Base-by-base conservation (phyloP, 202 grass and related monocot species). In the Brachypodium distachyon region DNA sequence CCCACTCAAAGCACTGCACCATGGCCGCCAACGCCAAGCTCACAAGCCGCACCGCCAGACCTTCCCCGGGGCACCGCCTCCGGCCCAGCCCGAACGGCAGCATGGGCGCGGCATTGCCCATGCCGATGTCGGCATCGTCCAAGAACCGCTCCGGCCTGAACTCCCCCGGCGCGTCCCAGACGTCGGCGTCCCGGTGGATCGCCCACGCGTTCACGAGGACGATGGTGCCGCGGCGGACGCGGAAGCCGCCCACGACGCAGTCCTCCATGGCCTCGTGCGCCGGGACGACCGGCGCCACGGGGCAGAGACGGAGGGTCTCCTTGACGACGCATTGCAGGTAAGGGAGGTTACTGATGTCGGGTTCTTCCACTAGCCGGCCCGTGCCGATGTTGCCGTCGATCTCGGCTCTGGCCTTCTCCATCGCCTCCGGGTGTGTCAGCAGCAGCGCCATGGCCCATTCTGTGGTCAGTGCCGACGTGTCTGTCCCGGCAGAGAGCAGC, bases 1-100 rank as follows among this genome's bases (percentile, higher is more conserved):
- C 69, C 89, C 88, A 89, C 40, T 89, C 83, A 34, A 96, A 96
- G 83, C 86, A 89, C 23, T 96, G 89, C 32, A 96, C 5, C 6
- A 95, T 64, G 3, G 86, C 73, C 13, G 83, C 88, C 19, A 91
- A 10, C 1, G 65, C 23, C 41, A 87, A 12, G 9, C 39, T 5
- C 12, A 95, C 72, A 0, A 87, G 48, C 9, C 84, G 70, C 68
- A 76, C 49, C 0, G 86, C 88, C 4, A 95, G 50, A 0, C 54
- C 82, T 13, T 95, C 92, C 3, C 85, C 80, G 0, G 92, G 88
- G 26, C 86, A 91, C 34, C 83, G 77, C 29, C 88, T 61, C 77
- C 92, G 78, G 7, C 88, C 92, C 10, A 84, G 64, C 61, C 92
- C 92, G 9, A 94, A 91, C 13, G 83, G 74, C 53, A 90, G 13